Conservation (phyloP, 176 grass and related monocot genomes). For the Chrysopogon serrulatus region DNA sequence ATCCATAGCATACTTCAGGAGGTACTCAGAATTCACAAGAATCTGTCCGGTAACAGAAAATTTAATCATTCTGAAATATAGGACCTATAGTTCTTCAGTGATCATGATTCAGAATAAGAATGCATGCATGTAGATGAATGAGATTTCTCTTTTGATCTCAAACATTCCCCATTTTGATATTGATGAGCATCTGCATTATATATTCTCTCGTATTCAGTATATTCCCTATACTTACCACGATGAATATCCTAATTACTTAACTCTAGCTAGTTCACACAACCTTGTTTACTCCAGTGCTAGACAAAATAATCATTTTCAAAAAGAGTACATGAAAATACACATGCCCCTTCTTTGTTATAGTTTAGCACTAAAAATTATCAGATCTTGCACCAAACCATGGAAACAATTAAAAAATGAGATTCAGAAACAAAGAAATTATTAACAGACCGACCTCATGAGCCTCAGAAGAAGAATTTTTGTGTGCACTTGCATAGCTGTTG, state of each 20-base stretch:
- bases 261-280: neutral
- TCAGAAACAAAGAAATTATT: neutral
- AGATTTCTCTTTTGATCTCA: neutral
- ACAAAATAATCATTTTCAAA: neutral
- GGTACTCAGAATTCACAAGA: conserved; percentile 31
- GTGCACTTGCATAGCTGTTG: conserved; percentile 45
- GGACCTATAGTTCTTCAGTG: neutral
- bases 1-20: conserved; percentile 62
- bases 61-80: neutral
- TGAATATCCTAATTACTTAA: neutral
- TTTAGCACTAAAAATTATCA: neutral
- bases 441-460: conserved; percentile 39
- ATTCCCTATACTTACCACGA: neutral
- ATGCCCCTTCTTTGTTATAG: neutral
- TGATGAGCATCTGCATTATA: neutral
- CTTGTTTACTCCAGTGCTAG: neutral
- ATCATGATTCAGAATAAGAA: neutral
- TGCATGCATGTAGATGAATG: neutral
- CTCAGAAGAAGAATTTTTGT: conserved; percentile 43
- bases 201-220: neutral
- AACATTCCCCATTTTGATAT: neutral
- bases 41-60: conserved; percentile 31
- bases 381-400: neutral
- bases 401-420: neutral
- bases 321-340: neutral